Base-by-base conservation (phyloP, 345 rosid genomes). In the Euphorbia tirucalli region DNA sequence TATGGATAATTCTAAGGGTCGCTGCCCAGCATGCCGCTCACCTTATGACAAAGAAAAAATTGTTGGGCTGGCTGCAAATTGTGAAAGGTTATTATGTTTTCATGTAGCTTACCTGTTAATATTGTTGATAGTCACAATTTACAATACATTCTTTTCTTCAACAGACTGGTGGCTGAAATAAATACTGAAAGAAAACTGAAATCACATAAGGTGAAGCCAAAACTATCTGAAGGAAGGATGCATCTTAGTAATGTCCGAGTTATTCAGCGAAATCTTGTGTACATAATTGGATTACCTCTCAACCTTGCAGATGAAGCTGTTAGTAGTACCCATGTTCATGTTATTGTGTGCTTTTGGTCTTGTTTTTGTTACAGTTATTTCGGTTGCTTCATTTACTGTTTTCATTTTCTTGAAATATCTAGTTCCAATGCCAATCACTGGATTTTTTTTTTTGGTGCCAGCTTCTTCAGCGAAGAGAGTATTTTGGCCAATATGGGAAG, bases 11-110 rank as follows among this genome's bases (percentile, higher is more conserved):
- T 66, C 88, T 5, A 96, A 88, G 79, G 97, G 98, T n/a, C 91
- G 88, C n/a, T 93, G 98, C 79, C 98, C 98, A 0, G 98, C 98
- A 37, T 93, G 98, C 54, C 98, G 96, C 59, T 52, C 80, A 31
- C 79, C 91, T 9, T 93, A 93, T 79, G 97, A 93, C 87, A 93
- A 89, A 75, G 94, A 89, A 74, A 93, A 86, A 80, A 87, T 93
- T 71, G 97, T 89, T 27, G 98, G 96, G 75, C 89, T 83, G 90
- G 87, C 89, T 71, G 76, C 88, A 71, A 79, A 81, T 58, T 82
- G 88, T 18, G 96, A 89, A 83, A 93, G 94, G 96, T 93, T 75
- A 73, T 68, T 67, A 56, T 41, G 13, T 43, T 70, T 72, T 30
- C 39, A 18, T 65, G 35, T n/a, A 35, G 35, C 22, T 50, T 37